Evolutionary conservation across 495 filamentous ascomycete species (phyloP).

Genomic region (Penicillium arizonense): DNA sequence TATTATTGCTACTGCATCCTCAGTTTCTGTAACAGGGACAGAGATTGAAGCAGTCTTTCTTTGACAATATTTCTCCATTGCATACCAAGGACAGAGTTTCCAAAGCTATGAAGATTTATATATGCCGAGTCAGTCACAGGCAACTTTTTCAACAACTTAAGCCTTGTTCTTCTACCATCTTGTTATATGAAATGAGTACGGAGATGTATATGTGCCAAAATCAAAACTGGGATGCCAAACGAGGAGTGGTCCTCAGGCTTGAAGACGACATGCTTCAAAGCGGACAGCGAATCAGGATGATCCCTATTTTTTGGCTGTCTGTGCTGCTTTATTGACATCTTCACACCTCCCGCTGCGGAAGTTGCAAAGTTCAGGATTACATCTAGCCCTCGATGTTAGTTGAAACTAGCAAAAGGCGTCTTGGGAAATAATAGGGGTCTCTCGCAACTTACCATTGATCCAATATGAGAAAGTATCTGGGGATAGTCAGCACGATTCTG

Average conservation of each 20-base stretch:
- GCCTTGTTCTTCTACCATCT: neutral
- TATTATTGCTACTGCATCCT: neutral
- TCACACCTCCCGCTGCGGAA: slow-evolving; percentile 5
- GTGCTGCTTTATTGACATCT: neutral
- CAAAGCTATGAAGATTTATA: too few relatives aligned
- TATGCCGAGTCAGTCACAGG: neutral
- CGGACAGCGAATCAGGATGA: neutral
- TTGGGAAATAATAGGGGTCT: neutral
- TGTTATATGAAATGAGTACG: neutral
- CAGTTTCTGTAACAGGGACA: neutral
- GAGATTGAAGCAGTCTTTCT: neutral
- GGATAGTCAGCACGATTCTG: slow-evolving; percentile 2
- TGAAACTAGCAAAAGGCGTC: neutral
- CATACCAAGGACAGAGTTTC: too few relatives aligned
- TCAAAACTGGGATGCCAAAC: slow-evolving; percentile 5
- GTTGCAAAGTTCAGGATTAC: slow-evolving; percentile 1
- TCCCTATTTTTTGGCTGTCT: neutral
- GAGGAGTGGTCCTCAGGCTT: slow-evolving; percentile 1
- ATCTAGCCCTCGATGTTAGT: slow-evolving; percentile 5
- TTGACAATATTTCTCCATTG: neutral
- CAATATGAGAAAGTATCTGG: slow-evolving; percentile 6
- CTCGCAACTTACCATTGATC: slow-evolving; percentile 5
- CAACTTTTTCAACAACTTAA: slow-evolving; percentile 1
- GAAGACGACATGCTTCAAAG: slow-evolving; percentile 1
- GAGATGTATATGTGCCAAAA: slow-evolving; percentile 2